Conservation (phyloP, 495 filamentous ascomycete genomes). For the Sphaerosporella brunnea region DNA sequence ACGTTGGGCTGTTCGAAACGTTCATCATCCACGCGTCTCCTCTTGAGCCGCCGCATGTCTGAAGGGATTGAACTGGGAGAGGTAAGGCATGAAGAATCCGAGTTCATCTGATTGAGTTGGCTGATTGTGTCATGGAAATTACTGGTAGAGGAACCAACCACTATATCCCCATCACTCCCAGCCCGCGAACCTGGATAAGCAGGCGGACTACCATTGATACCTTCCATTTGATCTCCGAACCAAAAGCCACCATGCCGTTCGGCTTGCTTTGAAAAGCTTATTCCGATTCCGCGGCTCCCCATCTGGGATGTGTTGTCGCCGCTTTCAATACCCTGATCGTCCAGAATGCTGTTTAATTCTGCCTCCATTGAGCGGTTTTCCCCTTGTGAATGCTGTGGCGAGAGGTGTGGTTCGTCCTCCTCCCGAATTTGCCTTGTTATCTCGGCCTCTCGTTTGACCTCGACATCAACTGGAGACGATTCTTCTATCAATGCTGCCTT, state of each 20-base stretch:
- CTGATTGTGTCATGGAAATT: neutral
- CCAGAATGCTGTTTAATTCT: conserved; percentile 18
- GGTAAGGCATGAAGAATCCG: conserved; percentile 14
- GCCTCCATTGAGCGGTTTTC: conserved; percentile 5
- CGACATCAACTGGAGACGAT: conserved; percentile 65
- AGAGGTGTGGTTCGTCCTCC: conserved; percentile 26
- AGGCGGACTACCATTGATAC: conserved; percentile 21
- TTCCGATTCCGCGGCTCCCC: conserved; percentile 16
- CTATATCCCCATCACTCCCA: conserved; percentile 23
- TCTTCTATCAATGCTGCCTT: conserved; percentile 79
- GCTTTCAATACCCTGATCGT: conserved; percentile 21
- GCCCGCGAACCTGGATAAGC: conserved; percentile 18
- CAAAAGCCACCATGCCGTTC: conserved; percentile 24
- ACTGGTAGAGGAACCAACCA: conserved; percentile 8
- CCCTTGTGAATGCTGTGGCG: conserved; percentile 33
- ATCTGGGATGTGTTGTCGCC: conserved; percentile 10
- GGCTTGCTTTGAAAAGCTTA: conserved; percentile 23
- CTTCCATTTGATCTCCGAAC: conserved; percentile 25
- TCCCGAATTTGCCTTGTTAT: conserved; percentile 87
- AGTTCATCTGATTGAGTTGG: conserved; percentile 16
- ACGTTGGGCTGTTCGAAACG: conserved; percentile 64
- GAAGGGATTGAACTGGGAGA: conserved; percentile 18
- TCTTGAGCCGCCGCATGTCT: conserved; percentile 20
- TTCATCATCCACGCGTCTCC: conserved; percentile 41
- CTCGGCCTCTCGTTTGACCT: conserved; percentile 81